Base-by-base conservation (phyloP, 208 protist genomes). In the Angomonas deanei region DNA sequence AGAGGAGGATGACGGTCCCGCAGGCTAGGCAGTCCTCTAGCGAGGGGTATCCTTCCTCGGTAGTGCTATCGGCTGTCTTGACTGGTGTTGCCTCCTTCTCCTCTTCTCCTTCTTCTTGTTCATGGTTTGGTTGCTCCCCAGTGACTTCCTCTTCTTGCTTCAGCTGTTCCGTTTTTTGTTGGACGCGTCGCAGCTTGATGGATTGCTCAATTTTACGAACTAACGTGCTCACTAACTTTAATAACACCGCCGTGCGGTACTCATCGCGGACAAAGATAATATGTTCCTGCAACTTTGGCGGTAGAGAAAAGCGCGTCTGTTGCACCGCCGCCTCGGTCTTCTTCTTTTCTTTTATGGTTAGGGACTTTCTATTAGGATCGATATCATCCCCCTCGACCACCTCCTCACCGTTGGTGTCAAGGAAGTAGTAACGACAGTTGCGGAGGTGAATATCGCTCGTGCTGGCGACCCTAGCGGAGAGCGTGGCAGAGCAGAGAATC, bases 401-500 rank as follows among this genome's bases (percentile, higher is more conserved):
- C 33, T 82, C 82, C 26, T 26, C 54, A 3, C 90, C 90, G 72
- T 81, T 70, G 64, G 76, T 92, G 66, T 88, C 82, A 13, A 96
- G 72, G 3, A 82, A 61, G 64, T 84, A 92, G 63, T 92, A 83
- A 5, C 76, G 82, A 36, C 84, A 93, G 73, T 96, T 96, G 46
- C 83, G 86, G 33, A 96, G 74, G 24, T 80, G 78, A 55, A 96
- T 77, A 48, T 96, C 80, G 1, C 82, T 87, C 28, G 91, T 90
- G 49, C 85, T 84, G 0, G 84, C 75, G 24, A 93, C 86, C 48
- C 87, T 86, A 3, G 87, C 82, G 33, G 86, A 91, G n/a, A 96
- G 83, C 4, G 90, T 93, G 1, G 90, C 90, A n/a, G 84, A 92
- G 70, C 90, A 96, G 1, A 96, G 66, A 30, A 96, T 76, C 64